These are phyloP conservation scores for Vigna radiata DNA, from an alignment of 306 rosid species.

Conservation along the genomic window DNA sequence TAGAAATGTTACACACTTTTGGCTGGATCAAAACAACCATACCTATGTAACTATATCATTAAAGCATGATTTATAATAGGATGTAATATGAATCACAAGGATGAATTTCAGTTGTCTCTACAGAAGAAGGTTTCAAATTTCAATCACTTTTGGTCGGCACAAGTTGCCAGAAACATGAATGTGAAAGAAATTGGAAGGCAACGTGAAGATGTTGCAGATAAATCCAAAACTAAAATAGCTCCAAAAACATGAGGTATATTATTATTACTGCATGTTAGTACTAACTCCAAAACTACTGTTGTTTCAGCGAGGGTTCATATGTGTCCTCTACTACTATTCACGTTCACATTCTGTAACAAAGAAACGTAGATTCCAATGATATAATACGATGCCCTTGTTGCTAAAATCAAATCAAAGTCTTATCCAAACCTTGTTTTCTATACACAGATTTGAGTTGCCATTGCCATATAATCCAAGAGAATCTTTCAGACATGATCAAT, in stretches of 20 bases:
- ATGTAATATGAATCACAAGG: not conserved
- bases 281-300: constrained; percentile 40
- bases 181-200: constrained; percentile 18
- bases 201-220: constrained; percentile 15
- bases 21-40: not conserved
- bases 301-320: not conserved
- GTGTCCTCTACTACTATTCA: not conserved
- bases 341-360: constrained; percentile 33
- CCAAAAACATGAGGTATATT: not conserved
- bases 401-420: constrained; percentile 43
- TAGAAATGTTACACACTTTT: not conserved
- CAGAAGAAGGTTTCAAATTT: constrained; percentile 8
- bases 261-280: constrained; percentile 13
- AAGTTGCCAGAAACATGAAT: constrained; percentile 8
- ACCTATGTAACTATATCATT: not conserved
- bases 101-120: not conserved
- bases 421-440: constrained; percentile 27
- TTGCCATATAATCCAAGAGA: constrained; percentile 18
- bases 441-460: constrained; percentile 17
- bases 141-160: constrained; percentile 6
- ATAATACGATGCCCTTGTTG: not conserved
- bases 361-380: constrained; percentile 16
- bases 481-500: constrained; percentile 47
- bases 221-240: constrained; percentile 20
- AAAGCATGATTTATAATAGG: not conserved